A percentile compares a stretch with the other conserved stretches of the same genome.
phyloP scores from a whole-genome alignment of 805 yeast species.

The Teunomyces panamensis region DNA sequence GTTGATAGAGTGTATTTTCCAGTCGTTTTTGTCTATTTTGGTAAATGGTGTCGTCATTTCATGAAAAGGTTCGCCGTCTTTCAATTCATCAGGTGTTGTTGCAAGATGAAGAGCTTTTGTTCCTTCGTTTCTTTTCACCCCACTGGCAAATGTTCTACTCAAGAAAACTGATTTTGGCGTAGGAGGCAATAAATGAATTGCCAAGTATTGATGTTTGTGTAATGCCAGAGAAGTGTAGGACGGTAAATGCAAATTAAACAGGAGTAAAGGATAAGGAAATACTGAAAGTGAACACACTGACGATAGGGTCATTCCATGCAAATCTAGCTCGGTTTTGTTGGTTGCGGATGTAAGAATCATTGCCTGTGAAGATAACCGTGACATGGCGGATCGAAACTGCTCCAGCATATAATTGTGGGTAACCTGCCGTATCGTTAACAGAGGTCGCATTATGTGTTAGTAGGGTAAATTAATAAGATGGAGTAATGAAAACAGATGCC shows the following conservation, averaged over 20 bases:
- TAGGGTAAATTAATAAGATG: not conserved
- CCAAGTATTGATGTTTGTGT: conserved; percentile 56
- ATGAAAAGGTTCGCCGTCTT: conserved; percentile 38
- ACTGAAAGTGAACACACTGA: conserved; percentile 82
- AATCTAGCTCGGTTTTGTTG: conserved; percentile 11
- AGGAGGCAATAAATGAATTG: conserved; percentile 75
- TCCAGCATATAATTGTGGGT: not conserved
- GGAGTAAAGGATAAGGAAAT: conserved; percentile 72
- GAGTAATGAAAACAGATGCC: not conserved
- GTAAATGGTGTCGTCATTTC: conserved; percentile 57
- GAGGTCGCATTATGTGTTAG: not conserved
- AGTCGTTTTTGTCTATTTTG: conserved; percentile 22
- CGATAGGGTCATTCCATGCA: conserved; percentile 80
- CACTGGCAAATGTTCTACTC: conserved; percentile 63
- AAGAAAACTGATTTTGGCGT: conserved; percentile 49
- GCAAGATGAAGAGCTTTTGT: conserved; percentile 22
- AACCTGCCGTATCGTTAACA: not conserved
- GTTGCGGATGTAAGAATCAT: conserved; percentile 41
- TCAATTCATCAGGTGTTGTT: conserved; percentile 17
- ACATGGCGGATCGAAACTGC: conserved; percentile 31
- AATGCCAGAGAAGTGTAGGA: conserved; percentile 72
- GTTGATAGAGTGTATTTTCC: conserved; percentile 23
- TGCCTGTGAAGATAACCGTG: conserved; percentile 39
- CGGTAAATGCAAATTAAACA: conserved; percentile 84
- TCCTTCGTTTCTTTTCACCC: conserved; percentile 47